These are phyloP conservation scores for Hymenoscyphus fraxineus DNA, from an alignment of 2,329 filamentous ascomycete genomes.

Conservation along the genomic window DNA sequence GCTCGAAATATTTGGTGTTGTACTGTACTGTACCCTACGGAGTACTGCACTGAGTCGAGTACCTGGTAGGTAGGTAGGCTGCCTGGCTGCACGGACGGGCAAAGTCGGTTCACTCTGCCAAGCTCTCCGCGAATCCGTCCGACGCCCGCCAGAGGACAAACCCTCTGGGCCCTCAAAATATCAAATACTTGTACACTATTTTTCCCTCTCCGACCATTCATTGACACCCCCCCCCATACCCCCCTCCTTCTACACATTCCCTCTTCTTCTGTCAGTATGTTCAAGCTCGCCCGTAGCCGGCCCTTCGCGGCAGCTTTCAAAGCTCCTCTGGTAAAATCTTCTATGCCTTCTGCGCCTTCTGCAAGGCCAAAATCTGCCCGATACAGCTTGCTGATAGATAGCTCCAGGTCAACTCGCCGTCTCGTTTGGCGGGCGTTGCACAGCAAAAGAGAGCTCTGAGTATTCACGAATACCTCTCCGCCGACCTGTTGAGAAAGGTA, in stretches of 20 bases:
- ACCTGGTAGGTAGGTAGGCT: too few species aligned
- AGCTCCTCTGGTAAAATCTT: conserved; percentile 65
- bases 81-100: neutral
- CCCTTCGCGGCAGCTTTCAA: conserved; percentile 76
- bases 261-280: conserved; percentile 58
- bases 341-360: conserved; percentile 19
- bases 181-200: conserved; percentile 10
- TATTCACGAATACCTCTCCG: conserved; percentile 98
- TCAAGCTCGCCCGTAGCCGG: conserved; percentile 79
- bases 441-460: conserved; percentile 86
- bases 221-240: neutral
- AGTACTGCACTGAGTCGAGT: too few species aligned
- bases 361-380: conserved; percentile 11
- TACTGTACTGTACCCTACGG: too few species aligned
- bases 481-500: conserved; percentile 78
- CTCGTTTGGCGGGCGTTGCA: conserved; percentile 60
- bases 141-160: conserved; percentile 18
- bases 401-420: conserved; percentile 43
- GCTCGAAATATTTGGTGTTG: neutral
- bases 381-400: conserved; percentile 32
- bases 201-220: conserved; percentile 22
- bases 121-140: conserved; percentile 24
- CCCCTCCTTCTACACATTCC: conserved; percentile 16
- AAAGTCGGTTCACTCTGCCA: conserved; percentile 6
- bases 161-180: conserved; percentile 18